Conservation (phyloP, 495 filamentous ascomycete species). For the Neurospora discreta region DNA sequence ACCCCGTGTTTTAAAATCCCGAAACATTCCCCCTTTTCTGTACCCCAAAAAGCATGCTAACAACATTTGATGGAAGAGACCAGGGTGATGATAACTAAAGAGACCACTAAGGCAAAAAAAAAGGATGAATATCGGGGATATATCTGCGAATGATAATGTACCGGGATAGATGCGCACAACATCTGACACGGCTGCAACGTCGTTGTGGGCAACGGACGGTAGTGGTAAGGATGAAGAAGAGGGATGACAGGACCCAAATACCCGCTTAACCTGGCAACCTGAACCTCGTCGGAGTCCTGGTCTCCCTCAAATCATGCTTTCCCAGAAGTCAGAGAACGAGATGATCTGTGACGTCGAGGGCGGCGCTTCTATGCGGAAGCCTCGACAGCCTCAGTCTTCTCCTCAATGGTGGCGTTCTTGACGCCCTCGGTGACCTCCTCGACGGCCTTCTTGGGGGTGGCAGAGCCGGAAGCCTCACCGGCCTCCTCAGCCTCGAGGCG, state of each 20-base stretch:
- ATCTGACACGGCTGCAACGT: neutral
- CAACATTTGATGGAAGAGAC: neutral
- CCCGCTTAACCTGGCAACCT: neutral
- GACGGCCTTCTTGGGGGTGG: constrained; percentile 30
- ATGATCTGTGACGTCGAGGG: neutral
- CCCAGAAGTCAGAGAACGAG: neutral
- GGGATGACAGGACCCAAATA: neutral
- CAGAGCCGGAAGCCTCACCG: constrained; percentile 21
- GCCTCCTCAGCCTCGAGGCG: constrained; percentile 47
- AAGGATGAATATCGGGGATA: neutral
- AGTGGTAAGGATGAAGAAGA: neutral
- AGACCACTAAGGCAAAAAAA: neutral
- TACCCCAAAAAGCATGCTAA: neutral
- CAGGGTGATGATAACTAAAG: neutral
- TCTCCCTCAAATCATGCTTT: neutral
- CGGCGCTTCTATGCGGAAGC: constrained; percentile 9
- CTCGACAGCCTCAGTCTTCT: constrained; percentile 44
- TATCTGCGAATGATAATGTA: neutral
- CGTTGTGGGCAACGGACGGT: neutral
- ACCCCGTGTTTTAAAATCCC: neutral
- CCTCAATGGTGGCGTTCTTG: constrained; percentile 59
- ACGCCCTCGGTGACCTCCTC: constrained; percentile 46
- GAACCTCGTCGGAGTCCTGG: neutral
- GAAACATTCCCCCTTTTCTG: neutral
- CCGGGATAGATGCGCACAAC: neutral